Percentiles rank a stretch among this genome's conserved stretches.
These are phyloP conservation scores for Flaveria ramosissima DNA, from an alignment of 129 eudicot genomes.

Conservation along the genomic window DNA sequence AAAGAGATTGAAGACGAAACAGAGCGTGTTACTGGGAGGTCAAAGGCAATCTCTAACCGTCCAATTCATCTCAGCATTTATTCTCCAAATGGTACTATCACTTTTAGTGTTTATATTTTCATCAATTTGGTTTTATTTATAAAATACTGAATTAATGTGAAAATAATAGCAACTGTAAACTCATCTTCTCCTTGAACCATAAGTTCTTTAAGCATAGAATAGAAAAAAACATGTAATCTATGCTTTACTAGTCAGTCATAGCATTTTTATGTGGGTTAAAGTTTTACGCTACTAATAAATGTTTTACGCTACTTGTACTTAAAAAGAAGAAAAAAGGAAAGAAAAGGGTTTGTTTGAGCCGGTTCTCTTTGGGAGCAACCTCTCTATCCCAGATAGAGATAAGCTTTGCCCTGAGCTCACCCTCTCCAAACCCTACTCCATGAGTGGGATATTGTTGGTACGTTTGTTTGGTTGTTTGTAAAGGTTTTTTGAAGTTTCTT, in stretches of 20 bases:
- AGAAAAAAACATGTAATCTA: neutral
- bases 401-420: too few species aligned
- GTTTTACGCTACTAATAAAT: too few species aligned
- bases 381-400: too few species aligned
- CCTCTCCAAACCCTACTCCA: too few species aligned
- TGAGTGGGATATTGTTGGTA: too few species aligned
- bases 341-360: too few species aligned
- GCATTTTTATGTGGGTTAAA: neutral
- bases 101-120: neutral
- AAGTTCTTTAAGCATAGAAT: neutral
- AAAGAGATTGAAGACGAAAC: conserved; percentile 97
- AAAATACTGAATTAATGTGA: conserved; percentile 1
- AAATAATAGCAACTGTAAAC: conserved; percentile 18
- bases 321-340: too few species aligned
- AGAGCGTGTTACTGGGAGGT: conserved; percentile 86
- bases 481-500: neutral
- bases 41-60: conserved; percentile 83
- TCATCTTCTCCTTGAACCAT: conserved; percentile 9
- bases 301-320: too few species aligned
- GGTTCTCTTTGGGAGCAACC: too few species aligned
- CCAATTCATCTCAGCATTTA: conserved; percentile 97
- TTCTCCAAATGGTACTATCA: conserved; percentile 81
- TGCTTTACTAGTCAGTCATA: neutral
- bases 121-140: neutral
- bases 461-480: too few species aligned